phyloP scores from a whole-genome alignment of 73 alveolate genomes.

The Paramecium biaurelia region DNA sequence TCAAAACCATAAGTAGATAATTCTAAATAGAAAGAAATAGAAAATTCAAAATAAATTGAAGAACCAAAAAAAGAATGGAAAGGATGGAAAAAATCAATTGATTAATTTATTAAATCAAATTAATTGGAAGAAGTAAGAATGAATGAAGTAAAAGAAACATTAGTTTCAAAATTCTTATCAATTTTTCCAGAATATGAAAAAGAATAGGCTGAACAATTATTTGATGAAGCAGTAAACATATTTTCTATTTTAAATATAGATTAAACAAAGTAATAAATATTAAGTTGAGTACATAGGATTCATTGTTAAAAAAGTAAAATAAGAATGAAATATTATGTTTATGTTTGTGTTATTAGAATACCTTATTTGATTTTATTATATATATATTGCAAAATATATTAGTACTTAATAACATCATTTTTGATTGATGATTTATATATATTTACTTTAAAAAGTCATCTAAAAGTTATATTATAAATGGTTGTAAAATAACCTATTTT shows the following conservation, averaged over 20 bases:
- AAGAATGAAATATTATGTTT: not conserved
- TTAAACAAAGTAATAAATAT: not conserved
- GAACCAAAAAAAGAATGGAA: not conserved
- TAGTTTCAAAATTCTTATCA: not conserved
- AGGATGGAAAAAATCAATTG: slow-evolving; percentile 55
- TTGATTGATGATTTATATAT: too few relatives aligned
- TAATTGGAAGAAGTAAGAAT: not conserved
- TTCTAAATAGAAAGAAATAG: not conserved
- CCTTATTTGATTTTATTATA: not conserved
- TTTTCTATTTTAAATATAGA: not conserved
- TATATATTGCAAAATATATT: too few relatives aligned
- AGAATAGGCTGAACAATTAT: slow-evolving; percentile 27
- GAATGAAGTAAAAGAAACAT: not conserved
- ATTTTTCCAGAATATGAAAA: slow-evolving; percentile 34
- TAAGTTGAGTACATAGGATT: not conserved
- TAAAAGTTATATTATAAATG: too few relatives aligned
- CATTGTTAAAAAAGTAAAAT: not conserved
- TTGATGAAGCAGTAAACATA: slow-evolving; percentile 4
- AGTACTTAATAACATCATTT: too few relatives aligned
- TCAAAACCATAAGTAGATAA: not conserved
- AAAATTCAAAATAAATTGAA: not conserved
- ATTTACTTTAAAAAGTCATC: too few relatives aligned
- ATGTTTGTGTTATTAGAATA: not conserved
- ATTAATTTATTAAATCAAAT: not conserved
- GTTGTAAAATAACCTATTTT: too few relatives aligned